Conservation (phyloP, 2,329 filamentous ascomycete species). For the Apiospora aurea region DNA sequence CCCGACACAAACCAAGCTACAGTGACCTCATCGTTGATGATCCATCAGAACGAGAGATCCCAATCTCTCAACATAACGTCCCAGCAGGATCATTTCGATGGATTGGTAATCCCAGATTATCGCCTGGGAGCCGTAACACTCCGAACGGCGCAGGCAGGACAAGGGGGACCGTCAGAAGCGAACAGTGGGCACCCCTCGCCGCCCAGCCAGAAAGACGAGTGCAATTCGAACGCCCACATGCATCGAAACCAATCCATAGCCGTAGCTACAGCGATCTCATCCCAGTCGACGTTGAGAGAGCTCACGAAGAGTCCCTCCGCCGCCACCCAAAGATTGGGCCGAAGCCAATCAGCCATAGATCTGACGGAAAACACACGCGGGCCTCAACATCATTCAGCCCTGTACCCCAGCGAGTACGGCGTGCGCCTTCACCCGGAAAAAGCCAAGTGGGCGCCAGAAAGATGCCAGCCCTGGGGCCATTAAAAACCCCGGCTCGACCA, state of each 20-base stretch:
- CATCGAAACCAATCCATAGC: slow-evolving; percentile 30
- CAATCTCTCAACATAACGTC: background rate
- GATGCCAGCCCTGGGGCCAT: background rate
- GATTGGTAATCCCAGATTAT: slow-evolving; percentile 19
- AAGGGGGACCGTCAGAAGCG: background rate
- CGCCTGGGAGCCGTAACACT: background rate
- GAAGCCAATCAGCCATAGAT: slow-evolving; percentile 34
- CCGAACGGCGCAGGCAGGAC: background rate
- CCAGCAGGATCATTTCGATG: slow-evolving; percentile 13
- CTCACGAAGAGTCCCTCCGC: slow-evolving; percentile 39
- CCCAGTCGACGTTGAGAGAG: slow-evolving; percentile 43
- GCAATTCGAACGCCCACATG: background rate
- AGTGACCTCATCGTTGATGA: slow-evolving; percentile 31
- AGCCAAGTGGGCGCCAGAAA: background rate
- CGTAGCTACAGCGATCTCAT: slow-evolving; percentile 48
- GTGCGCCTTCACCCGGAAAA: background rate
- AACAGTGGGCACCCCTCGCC: background rate
- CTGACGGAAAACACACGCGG: slow-evolving; percentile 24
- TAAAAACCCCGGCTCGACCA: background rate
- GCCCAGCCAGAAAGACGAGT: background rate
- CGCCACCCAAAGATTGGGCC: slow-evolving; percentile 36
- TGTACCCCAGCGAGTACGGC: background rate
- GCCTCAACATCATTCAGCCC: background rate
- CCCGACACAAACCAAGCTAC: slow-evolving; percentile 26
- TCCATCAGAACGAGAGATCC: slow-evolving; percentile 30